Percentiles rank a stretch among this genome's conserved stretches.
Conservation (phyloP, 495 filamentous ascomycete species). For the Terfezia boudieri region DNA sequence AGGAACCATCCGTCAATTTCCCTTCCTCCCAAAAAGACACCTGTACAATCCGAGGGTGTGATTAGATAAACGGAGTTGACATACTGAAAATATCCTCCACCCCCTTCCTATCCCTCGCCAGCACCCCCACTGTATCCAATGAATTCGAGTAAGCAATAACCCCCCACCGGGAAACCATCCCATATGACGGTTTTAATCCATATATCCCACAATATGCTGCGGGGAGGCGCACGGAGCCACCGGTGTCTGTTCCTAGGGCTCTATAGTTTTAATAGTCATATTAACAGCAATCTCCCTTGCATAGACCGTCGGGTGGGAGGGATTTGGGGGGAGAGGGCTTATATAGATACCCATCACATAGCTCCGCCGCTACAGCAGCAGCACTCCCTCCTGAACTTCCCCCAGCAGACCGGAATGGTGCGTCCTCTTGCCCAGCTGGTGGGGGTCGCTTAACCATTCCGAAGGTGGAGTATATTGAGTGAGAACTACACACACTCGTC, state of each 20-base stretch:
- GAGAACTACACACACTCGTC: conserved; percentile 27
- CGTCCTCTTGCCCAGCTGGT: conserved; percentile 4
- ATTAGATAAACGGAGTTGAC: conserved; percentile 1
- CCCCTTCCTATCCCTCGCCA: conserved; percentile 30
- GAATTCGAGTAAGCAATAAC: conserved; percentile 93
- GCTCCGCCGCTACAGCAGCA: conserved; percentile 48
- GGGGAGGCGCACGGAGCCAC: conserved; percentile 76
- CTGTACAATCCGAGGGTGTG: background rate
- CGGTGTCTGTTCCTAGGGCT: conserved; percentile 84
- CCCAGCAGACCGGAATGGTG: conserved; percentile 40
- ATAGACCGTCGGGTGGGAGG: background rate
- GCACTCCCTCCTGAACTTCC: conserved; percentile 92
- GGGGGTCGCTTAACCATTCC: conserved; percentile 37
- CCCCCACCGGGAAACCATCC: conserved; percentile 61
- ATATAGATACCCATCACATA: conserved; percentile 38
- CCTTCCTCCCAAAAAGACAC: background rate
- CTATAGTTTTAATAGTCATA: conserved; percentile 14
- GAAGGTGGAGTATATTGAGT: conserved; percentile 52
- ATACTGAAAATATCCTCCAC: conserved; percentile 36
- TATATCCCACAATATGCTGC: conserved; percentile 74
- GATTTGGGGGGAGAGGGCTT: background rate
- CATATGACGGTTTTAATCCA: conserved; percentile 88
- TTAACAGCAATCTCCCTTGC: conserved; percentile 1
- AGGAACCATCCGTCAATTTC: too few relatives aligned
- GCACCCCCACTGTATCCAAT: conserved; percentile 74